Percentiles rank a stretch among this genome's conserved stretches.
phyloP scores from a whole-genome alignment of 441 rosid genomes.

The Brassica hybrid region DNA sequence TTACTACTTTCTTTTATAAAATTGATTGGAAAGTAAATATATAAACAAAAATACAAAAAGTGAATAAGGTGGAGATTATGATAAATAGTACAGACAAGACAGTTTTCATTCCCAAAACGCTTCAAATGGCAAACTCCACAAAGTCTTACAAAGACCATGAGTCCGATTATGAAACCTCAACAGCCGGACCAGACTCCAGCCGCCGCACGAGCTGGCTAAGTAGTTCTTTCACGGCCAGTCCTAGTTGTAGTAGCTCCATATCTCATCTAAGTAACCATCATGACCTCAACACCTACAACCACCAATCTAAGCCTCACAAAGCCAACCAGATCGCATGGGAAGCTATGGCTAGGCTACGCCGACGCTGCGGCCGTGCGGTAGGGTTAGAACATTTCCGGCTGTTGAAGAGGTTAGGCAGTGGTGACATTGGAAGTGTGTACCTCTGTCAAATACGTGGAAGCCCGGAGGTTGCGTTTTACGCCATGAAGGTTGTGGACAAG shows the following conservation, averaged over 20 bases:
- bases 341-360: slow-evolving; percentile 69
- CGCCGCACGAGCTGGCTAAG: slow-evolving; percentile 79
- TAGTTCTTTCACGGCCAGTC: slow-evolving; percentile 80
- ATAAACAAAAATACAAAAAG: slow-evolving; percentile 26
- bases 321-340: slow-evolving; percentile 90
- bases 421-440: slow-evolving; percentile 87
- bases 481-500: slow-evolving; percentile 91
- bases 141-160: slow-evolving; percentile 55
- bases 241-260: slow-evolving; percentile 62
- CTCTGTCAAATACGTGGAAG: slow-evolving; percentile 79
- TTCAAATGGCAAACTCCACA: slow-evolving; percentile 52
- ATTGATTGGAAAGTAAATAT: neutral
- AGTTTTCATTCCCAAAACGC: slow-evolving; percentile 29
- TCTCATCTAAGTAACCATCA: slow-evolving; percentile 45
- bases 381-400: slow-evolving; percentile 85
- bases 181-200: slow-evolving; percentile 61
- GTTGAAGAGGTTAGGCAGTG: slow-evolving; percentile 79
- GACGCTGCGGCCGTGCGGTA: slow-evolving; percentile 55
- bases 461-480: slow-evolving; percentile 60
- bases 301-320: slow-evolving; percentile 84
- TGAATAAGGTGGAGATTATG: slow-evolving; percentile 3
- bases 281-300: slow-evolving; percentile 44
- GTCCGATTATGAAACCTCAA: slow-evolving; percentile 76
- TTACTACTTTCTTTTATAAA: neutral
- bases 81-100: slow-evolving; percentile 40